Percentiles rank a stretch among this genome's conserved stretches.
Evolutionary conservation across 208 protist species (phyloP).

Genomic region (Trichomonas vaginalis): DNA sequence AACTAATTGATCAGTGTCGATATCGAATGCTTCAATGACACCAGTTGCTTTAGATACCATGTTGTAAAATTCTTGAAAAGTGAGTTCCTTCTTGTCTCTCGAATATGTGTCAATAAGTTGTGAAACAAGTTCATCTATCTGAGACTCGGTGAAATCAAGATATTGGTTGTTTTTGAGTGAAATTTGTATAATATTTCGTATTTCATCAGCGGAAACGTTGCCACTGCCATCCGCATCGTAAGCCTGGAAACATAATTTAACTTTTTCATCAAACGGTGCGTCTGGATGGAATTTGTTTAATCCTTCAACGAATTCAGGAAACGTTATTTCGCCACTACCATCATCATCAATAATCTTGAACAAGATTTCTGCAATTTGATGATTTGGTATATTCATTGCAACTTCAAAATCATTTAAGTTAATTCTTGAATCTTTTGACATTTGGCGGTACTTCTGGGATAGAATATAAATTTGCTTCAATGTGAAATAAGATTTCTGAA

Average conservation of each 20-base stretch:
- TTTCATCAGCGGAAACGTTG: neutral
- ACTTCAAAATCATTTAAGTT: neutral
- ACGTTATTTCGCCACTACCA: neutral
- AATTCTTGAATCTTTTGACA: neutral
- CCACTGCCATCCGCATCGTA: neutral
- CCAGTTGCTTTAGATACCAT: neutral
- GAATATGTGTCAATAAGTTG: neutral
- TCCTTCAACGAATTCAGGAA: neutral
- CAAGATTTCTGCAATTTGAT: neutral
- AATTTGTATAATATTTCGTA: neutral
- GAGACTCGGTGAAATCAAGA: neutral
- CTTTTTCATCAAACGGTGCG: neutral
- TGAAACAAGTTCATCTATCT: neutral
- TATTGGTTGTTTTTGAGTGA: neutral
- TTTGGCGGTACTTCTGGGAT: neutral
- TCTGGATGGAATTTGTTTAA: neutral
- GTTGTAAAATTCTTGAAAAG: neutral
- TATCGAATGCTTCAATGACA: neutral
- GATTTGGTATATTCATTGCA: neutral
- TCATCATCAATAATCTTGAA: neutral
- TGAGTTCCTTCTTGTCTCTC: neutral
- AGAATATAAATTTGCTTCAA: neutral
- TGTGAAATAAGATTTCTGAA: neutral
- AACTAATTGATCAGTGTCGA: neutral
- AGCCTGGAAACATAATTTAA: neutral